Percentiles rank a stretch among this genome's conserved stretches.
Conservation (phyloP, 2,329 filamentous ascomycete species). For the Calonectria hongkongensis region DNA sequence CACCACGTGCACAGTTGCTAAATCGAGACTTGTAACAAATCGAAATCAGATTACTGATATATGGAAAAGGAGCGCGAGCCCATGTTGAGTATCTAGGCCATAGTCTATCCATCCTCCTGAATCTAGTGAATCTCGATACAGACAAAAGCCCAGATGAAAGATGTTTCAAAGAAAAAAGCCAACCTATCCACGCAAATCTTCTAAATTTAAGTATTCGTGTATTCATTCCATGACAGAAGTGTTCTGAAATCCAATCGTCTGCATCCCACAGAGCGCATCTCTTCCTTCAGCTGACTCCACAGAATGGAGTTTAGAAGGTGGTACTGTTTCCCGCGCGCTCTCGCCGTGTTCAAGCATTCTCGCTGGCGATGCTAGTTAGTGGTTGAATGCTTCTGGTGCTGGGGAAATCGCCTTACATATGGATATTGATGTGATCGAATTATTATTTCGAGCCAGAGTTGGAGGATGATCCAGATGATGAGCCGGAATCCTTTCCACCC, state of each 20-base stretch:
- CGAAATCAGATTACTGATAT: too few species aligned
- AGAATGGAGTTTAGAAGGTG: neutral
- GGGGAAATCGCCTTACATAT: neutral
- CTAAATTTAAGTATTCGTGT: too few species aligned
- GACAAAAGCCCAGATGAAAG: neutral
- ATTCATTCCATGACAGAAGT: too few species aligned
- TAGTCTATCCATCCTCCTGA: neutral
- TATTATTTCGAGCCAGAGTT: neutral
- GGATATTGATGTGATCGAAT: too few species aligned
- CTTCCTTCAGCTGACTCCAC: neutral
- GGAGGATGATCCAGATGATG: too few species aligned
- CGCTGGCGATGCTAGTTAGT: neutral
- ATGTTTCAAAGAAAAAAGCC: neutral
- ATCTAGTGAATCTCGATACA: neutral
- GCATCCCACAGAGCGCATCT: neutral
- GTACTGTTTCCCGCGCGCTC: constrained; percentile 2
- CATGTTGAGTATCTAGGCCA: constrained; percentile 4
- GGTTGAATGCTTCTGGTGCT: neutral
- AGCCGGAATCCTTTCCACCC: constrained; percentile 2
- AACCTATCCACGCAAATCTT: neutral
- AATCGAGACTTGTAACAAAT: neutral
- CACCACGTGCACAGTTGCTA: neutral
- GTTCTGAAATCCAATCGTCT: neutral
- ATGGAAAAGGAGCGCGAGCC: constrained; percentile 7
- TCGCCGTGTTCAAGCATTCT: neutral